Base-by-base conservation (phyloP, 2,329 filamentous ascomycete species). In the Periconia macrospinosa region DNA sequence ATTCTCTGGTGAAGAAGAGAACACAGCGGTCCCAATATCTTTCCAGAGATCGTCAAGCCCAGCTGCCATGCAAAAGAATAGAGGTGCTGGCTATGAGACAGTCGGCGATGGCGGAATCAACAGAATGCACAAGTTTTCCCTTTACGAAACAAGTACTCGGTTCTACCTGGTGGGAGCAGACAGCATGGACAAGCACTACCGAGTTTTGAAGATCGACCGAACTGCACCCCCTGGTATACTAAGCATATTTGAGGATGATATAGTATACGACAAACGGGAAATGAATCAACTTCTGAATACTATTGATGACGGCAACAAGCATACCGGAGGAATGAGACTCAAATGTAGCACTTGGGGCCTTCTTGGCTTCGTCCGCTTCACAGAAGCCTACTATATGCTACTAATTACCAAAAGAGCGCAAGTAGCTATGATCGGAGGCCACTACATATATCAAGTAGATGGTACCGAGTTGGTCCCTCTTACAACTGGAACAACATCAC, bases 91-190 rank as follows among this genome's bases (percentile, higher is more conserved):
- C 11, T 76, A 75, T 48, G 68, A 72, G 40, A 77, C 75, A 53
- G 74, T 76, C 47, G 75, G 75, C 2, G 76, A 78, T 47, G 72
- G 72, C 41, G 75, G 75, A 3, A 69, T 77, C 41, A 73, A 74
- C 57, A 70, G 74, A 47, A 96, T 99, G 91, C 92, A 97, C 79
- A 95, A 94, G 68, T 97, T 96, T 75, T 94, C 90, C n/a, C 78
- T 99, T 19, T 97, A 99, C 75, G 94, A 99, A 78, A 99, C 94
- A 2, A 90, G 91, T 13, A 91, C 88, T 51, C 85, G 91, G 49
- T 99, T 94, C 74, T 99, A 97, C 73, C 88, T 99, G 59, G 91
- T 97, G 17, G 94, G 94, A 14, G 89, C 90, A 48, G 94, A 99
- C 70, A 86, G 96, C 52, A 87, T 91, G 62, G 94, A 97, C 73